Evolutionary conservation across 2,329 filamentous ascomycete species (phyloP).

Genomic region (Corynespora cassiicola): DNA sequence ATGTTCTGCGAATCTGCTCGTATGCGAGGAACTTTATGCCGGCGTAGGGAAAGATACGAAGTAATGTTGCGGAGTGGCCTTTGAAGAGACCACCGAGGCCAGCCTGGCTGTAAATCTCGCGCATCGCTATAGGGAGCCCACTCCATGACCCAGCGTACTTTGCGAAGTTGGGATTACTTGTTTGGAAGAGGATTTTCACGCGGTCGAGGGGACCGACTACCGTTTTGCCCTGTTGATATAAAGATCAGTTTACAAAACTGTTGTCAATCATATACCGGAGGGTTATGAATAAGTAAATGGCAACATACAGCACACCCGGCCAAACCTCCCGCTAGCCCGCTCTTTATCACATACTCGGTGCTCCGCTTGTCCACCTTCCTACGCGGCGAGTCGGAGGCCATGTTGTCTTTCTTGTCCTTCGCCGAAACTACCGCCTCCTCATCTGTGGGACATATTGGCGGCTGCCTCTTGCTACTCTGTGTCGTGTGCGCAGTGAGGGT

Average conservation of each 20-base stretch:
- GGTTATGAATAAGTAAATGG: neutral
- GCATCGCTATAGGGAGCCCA: conserved; percentile 81
- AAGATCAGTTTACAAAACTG: conserved; percentile 14
- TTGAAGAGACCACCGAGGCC: conserved; percentile 82
- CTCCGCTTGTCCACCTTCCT: conserved; percentile 72
- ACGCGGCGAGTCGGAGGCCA: conserved; percentile 14
- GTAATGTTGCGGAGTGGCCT: conserved; percentile 90
- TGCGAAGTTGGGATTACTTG: conserved; percentile 89
- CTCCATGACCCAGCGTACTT: conserved; percentile 92
- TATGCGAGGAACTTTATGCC: conserved; percentile 98
- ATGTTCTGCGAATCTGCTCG: conserved; percentile 83
- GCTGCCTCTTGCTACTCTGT: conserved; percentile 27
- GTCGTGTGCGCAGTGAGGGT: conserved; percentile 20
- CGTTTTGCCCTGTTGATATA: conserved; percentile 77
- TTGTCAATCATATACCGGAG: neutral
- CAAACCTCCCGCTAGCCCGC: conserved; percentile 84
- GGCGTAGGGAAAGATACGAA: conserved; percentile 96
- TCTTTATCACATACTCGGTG: conserved; percentile 82
- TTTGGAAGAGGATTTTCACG: conserved; percentile 98
- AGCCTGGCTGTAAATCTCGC: conserved; percentile 79
- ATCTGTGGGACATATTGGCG: conserved; percentile 58
- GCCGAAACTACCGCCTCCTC: conserved; percentile 58
- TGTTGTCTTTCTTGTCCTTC: conserved; percentile 15
- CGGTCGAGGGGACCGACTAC: conserved; percentile 94
- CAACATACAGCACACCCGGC: conserved; percentile 85